A percentile compares a stretch with the other conserved stretches of the same genome.
Conservation (phyloP, 1,284 basidiomycete genomes). For the Austropuccinia psidii region DNA sequence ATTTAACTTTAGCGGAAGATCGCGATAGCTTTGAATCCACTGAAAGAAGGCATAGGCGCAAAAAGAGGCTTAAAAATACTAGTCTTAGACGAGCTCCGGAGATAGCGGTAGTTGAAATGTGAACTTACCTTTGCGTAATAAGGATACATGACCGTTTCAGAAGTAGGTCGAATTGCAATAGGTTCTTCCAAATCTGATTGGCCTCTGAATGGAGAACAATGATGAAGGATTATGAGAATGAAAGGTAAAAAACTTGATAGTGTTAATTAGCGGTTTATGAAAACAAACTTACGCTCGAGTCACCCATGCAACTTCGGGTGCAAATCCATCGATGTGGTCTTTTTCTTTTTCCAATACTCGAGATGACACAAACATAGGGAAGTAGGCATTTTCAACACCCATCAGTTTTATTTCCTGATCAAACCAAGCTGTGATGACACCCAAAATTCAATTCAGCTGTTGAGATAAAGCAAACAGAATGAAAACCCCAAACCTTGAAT, state of each 20-base stretch:
- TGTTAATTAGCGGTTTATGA: neutral
- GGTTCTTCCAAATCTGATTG: constrained; percentile 90
- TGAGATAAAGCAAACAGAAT: neutral
- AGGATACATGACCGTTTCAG: constrained; percentile 97
- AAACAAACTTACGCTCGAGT: constrained; percentile 73
- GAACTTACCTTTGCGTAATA: constrained; percentile 45
- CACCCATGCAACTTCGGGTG: constrained; percentile 99
- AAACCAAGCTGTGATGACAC: constrained; percentile 66
- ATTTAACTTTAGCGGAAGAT: constrained; percentile 93
- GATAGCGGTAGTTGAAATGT: neutral
- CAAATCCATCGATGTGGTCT: constrained; percentile 99
- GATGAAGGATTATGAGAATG: neutral
- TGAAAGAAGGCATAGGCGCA: constrained; percentile 55
- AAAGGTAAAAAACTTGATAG: neutral
- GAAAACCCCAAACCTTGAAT: constrained; percentile 61
- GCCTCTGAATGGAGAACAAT: constrained; percentile 55
- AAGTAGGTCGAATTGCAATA: constrained; percentile 95
- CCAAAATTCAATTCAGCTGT: neutral
- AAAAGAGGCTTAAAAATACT: neutral
- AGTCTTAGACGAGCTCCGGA: neutral
- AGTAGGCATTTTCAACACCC: constrained; percentile 95
- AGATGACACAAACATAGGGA: constrained; percentile 95
- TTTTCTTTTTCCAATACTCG: constrained; percentile 94
- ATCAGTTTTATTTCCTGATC: constrained; percentile 83
- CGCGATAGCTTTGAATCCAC: constrained; percentile 97